Evolutionary conservation across 177 flowering plant genomes (phyloP).

Genomic region (Telopea speciosissima): DNA sequence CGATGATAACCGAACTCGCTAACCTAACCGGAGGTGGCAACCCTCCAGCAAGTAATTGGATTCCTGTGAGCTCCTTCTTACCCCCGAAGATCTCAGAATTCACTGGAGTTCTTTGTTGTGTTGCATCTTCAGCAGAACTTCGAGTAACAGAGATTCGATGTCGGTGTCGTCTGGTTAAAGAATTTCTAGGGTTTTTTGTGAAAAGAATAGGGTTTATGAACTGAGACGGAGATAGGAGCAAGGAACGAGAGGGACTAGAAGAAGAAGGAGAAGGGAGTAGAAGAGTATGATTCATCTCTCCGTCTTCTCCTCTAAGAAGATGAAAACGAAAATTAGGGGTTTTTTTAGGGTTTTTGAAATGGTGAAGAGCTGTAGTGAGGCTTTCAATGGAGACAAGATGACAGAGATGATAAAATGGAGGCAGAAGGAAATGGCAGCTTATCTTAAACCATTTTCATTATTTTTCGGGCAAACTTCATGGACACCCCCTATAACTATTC

Average conservation of each 20-base stretch:
- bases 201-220: constrained; percentile 25
- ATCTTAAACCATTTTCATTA: too few species aligned
- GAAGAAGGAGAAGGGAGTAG: constrained; percentile 8
- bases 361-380: too few species aligned
- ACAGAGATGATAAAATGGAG: too few species aligned
- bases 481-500: too few species aligned
- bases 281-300: constrained; percentile 13
- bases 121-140: constrained; percentile 18
- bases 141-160: constrained; percentile 24
- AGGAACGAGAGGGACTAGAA: constrained; percentile 7
- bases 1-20: constrained; percentile 47
- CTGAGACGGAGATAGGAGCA: constrained; percentile 18
- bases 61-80: constrained; percentile 54
- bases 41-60: constrained; percentile 48
- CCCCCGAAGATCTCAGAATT: constrained; percentile 46
- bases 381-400: too few species aligned
- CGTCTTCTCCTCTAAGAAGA: constrained; percentile 3
- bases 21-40: constrained; percentile 60
- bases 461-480: too few species aligned
- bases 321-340: background rate
- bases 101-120: constrained; percentile 8
- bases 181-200: constrained; percentile 7
- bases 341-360: background rate
- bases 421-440: too few species aligned
- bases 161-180: constrained; percentile 15